Conservation (phyloP, 768 basidiomycete genomes). For the Omphalotus guepiniiformis region DNA sequence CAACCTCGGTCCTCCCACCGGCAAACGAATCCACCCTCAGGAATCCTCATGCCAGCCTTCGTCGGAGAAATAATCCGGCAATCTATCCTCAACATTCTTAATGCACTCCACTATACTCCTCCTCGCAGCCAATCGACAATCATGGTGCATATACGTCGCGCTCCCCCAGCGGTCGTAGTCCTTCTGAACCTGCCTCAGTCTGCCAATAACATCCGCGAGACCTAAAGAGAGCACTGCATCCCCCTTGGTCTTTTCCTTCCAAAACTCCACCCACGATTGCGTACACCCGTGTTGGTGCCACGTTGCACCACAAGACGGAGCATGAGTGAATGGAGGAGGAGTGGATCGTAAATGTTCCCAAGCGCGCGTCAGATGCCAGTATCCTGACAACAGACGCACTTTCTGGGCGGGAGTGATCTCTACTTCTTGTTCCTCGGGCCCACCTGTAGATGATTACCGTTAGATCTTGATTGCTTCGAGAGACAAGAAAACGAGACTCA, state of each 20-base stretch:
- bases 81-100: constrained; percentile 50
- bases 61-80: constrained; percentile 61
- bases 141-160: constrained; percentile 77
- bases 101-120: constrained; percentile 52
- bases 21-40: not conserved
- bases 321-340: constrained; percentile 63
- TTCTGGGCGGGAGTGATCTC: constrained; percentile 55
- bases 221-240: constrained; percentile 58
- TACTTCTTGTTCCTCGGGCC: constrained; percentile 25
- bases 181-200: constrained; percentile 56
- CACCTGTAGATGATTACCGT: not conserved
- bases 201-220: constrained; percentile 63
- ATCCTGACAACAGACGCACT: constrained; percentile 63
- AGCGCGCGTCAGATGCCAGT: constrained; percentile 58
- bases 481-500: not conserved
- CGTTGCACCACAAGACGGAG: constrained; percentile 55
- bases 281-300: constrained; percentile 73
- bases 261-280: constrained; percentile 74
- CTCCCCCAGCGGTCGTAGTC: constrained; percentile 70
- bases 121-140: constrained; percentile 59
- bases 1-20: not conserved
- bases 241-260: constrained; percentile 69
- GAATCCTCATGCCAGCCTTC: constrained; percentile 14
- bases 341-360: constrained; percentile 62
- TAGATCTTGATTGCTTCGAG: not conserved